These are phyloP conservation scores for Vararia minispora DNA, from an alignment of 768 basidiomycete species.

Conservation along the genomic window DNA sequence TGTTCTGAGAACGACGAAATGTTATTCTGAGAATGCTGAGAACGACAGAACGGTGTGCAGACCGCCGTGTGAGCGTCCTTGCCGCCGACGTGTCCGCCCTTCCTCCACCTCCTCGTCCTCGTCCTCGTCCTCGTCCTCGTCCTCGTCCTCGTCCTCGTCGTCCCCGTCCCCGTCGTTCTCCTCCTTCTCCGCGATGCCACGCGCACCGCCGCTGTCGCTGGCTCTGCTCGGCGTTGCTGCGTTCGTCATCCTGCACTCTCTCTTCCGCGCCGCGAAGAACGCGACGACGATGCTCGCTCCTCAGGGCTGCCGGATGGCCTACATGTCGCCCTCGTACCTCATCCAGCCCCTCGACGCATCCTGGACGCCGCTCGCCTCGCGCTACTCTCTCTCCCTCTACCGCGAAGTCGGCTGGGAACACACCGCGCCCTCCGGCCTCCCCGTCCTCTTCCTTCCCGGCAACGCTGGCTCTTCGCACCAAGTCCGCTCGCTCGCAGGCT, in stretches of 20 bases:
- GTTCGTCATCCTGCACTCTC: not conserved
- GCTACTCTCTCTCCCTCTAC: slow-evolving; percentile 87
- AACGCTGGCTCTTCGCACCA: slow-evolving; percentile 94
- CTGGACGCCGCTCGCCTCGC: slow-evolving; percentile 59
- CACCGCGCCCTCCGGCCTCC: slow-evolving; percentile 45
- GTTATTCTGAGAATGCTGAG: too few species aligned
- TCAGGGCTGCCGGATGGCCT: slow-evolving; percentile 94
- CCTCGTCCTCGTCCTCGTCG: not conserved
- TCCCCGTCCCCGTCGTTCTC: too few species aligned
- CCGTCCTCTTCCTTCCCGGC: slow-evolving; percentile 95
- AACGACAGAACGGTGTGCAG: too few species aligned
- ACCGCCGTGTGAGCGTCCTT: too few species aligned
- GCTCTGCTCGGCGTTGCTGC: slow-evolving; percentile 7
- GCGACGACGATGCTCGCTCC: slow-evolving; percentile 42
- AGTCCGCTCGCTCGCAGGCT: slow-evolving; percentile 90
- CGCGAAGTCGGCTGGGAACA: slow-evolving; percentile 81
- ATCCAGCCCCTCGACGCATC: slow-evolving; percentile 57
- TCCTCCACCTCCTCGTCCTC: too few species aligned
- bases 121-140: slow-evolving; percentile 5
- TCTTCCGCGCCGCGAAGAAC: slow-evolving; percentile 7
- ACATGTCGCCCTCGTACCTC: slow-evolving; percentile 88
- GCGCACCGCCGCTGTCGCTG: too few species aligned
- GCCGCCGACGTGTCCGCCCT: too few species aligned
- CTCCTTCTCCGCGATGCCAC: too few species aligned
- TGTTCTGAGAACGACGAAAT: too few species aligned